These are phyloP conservation scores for Dryas octopetala DNA, from an alignment of 306 rosid species.

Conservation along the genomic window DNA sequence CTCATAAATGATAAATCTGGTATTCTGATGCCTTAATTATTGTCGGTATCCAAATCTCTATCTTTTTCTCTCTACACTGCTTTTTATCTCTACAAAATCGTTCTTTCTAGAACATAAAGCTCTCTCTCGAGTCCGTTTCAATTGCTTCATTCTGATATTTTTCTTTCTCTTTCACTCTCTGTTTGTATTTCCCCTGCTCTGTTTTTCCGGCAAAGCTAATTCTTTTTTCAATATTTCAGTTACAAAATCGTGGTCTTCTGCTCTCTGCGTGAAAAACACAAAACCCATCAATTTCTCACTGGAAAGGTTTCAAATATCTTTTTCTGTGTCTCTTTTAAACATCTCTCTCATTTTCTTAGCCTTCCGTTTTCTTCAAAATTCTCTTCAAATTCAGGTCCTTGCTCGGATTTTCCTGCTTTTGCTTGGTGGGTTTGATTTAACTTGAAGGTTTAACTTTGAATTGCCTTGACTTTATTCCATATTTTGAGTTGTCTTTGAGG, in stretches of 20 bases:
- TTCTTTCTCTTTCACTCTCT: not conserved
- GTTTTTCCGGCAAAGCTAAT: conserved; percentile 29
- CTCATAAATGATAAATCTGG: conserved; percentile 44
- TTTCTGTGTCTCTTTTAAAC: not conserved
- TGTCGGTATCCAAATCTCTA: conserved; percentile 15
- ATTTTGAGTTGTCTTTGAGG: conserved; percentile 62
- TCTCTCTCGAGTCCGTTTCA: conserved; percentile 3
- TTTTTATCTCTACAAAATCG: conserved; percentile 7
- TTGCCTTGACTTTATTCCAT: conserved; percentile 17
- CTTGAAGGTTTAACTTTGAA: conserved; percentile 43
- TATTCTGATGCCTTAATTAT: conserved; percentile 26
- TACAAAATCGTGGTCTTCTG: not conserved
- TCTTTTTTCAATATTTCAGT: conserved; percentile 15
- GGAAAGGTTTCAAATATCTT: not conserved
- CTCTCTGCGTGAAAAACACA: not conserved
- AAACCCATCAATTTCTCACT: not conserved
- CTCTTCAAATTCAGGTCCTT: conserved; percentile 5
- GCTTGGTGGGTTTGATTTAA: conserved; percentile 30
- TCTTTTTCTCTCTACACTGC: conserved; percentile 8
- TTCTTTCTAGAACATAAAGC: conserved; percentile 18
- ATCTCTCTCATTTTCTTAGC: conserved; percentile 5
- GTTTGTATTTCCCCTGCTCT: conserved; percentile 5
- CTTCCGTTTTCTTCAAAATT: conserved; percentile 16
- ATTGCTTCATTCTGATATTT: conserved; percentile 15
- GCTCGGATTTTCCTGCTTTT: conserved; percentile 5